phyloP scores from a whole-genome alignment of 306 rosid genomes.

The Erythrophleum fordii region DNA sequence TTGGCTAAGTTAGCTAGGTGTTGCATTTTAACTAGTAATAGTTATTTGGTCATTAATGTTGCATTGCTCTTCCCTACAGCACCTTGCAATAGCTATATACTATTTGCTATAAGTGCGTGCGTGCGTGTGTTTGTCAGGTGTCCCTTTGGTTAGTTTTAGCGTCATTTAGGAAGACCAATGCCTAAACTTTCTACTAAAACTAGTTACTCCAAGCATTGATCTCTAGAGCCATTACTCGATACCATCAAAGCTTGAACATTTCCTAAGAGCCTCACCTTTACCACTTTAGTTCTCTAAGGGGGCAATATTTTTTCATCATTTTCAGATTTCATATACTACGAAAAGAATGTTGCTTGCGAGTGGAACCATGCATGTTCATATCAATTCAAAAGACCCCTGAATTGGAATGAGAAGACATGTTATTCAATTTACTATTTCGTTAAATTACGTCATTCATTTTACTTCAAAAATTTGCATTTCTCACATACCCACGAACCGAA shows the following conservation, averaged over 20 bases:
- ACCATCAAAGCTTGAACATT: neutral
- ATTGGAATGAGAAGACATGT: neutral
- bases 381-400: neutral
- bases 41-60: neutral
- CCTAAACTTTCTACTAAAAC: neutral
- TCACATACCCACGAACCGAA: neutral
- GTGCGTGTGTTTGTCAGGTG: neutral
- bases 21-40: neutral
- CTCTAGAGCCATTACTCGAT: neutral
- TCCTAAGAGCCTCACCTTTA: neutral
- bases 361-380: neutral
- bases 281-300: neutral
- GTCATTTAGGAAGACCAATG: neutral
- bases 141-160: neutral
- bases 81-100: neutral
- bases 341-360: neutral
- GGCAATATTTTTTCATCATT: neutral
- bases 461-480: neutral
- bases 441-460: neutral
- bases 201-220: neutral
- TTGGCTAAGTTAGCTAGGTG: too few species aligned
- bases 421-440: neutral
- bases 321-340: neutral
- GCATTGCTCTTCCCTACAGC: constrained; percentile 4
- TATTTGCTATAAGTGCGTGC: neutral